phyloP scores from a whole-genome alignment of 2,329 filamentous ascomycete genomes.

The Fusarium tupiense region DNA sequence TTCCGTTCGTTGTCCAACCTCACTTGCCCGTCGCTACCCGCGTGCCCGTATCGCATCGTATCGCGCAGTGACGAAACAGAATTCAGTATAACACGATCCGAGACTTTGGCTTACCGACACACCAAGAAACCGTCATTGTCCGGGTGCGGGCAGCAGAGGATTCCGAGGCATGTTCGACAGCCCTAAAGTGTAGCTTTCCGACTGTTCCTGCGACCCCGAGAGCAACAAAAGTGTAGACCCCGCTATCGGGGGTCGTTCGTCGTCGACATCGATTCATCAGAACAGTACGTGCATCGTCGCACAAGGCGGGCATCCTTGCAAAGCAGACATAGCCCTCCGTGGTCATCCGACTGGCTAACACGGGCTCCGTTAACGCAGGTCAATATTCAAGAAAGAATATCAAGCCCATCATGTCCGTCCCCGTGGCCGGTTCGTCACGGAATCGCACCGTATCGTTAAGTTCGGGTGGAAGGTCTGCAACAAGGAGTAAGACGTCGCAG shows the following conservation, averaged over 20 bases:
- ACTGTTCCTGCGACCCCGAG: slow-evolving; percentile 41
- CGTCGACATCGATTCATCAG: slow-evolving; percentile 45
- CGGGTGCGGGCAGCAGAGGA: slow-evolving; percentile 46
- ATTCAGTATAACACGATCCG: slow-evolving; percentile 20
- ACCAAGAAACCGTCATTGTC: slow-evolving; percentile 38
- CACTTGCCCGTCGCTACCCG: slow-evolving; percentile 36
- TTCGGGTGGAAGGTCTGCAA: slow-evolving; percentile 65
- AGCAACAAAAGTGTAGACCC: slow-evolving; percentile 37
- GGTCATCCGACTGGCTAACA: slow-evolving; percentile 36
- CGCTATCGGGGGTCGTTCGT: slow-evolving; percentile 44
- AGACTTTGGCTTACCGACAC: slow-evolving; percentile 34
- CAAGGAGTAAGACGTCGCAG: slow-evolving; percentile 54
- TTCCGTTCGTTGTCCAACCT: slow-evolving; percentile 38
- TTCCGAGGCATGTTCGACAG: slow-evolving; percentile 52
- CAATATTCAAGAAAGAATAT: slow-evolving; percentile 47
- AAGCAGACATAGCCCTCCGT: slow-evolving; percentile 36
- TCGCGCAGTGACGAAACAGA: slow-evolving; percentile 30
- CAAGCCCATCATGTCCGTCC: slow-evolving; percentile 65
- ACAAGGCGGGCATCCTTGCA: slow-evolving; percentile 45
- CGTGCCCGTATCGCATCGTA: slow-evolving; percentile 24
- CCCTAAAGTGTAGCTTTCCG: slow-evolving; percentile 48
- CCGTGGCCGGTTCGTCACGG: slow-evolving; percentile 61
- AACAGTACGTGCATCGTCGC: slow-evolving; percentile 54
- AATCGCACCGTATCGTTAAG: slow-evolving; percentile 69
- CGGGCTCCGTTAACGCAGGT: slow-evolving; percentile 28